A percentile compares a stretch with the other conserved stretches of the same genome.
These are phyloP conservation scores for Ceratobasidium sp. DNA, from an alignment of 1,284 basidiomycete species.

Conservation along the genomic window DNA sequence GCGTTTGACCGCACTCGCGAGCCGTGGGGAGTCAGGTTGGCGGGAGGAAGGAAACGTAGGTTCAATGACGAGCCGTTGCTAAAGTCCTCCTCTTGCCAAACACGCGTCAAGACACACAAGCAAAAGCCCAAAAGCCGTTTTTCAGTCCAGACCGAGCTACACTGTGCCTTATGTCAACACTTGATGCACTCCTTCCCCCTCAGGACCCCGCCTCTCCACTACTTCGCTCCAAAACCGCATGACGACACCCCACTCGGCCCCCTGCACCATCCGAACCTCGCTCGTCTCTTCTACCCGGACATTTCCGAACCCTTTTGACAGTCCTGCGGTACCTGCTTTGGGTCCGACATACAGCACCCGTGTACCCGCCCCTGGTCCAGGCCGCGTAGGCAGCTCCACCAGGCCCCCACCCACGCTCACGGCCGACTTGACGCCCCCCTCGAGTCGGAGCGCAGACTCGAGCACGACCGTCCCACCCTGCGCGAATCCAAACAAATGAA, in stretches of 20 bases:
- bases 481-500: constrained; percentile 89
- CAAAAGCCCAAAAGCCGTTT: background rate
- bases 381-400: constrained; percentile 73
- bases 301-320: constrained; percentile 64
- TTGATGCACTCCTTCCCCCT: constrained; percentile 33
- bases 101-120: constrained; percentile 1
- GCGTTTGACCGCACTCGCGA: background rate
- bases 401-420: constrained; percentile 74
- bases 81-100: constrained; percentile 8
- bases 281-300: constrained; percentile 57
- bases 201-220: constrained; percentile 59
- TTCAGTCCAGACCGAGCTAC: background rate
- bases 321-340: constrained; percentile 50
- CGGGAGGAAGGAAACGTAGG: background rate
- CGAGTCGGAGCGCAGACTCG: constrained; percentile 66
- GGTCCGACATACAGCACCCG: constrained; percentile 55
- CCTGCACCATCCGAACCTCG: constrained; percentile 73
- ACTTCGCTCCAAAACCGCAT: constrained; percentile 87
- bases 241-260: constrained; percentile 80
- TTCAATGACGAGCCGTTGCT: constrained; percentile 2
- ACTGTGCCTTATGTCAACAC: constrained; percentile 1
- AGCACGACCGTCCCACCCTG: constrained; percentile 85
- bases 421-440: constrained; percentile 67
- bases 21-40: too few species aligned
- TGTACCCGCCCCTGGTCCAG: constrained; percentile 57